These are phyloP conservation scores for Neophaeococcomyces aloes DNA, from an alignment of 2,329 filamentous ascomycete genomes.

Conservation along the genomic window DNA sequence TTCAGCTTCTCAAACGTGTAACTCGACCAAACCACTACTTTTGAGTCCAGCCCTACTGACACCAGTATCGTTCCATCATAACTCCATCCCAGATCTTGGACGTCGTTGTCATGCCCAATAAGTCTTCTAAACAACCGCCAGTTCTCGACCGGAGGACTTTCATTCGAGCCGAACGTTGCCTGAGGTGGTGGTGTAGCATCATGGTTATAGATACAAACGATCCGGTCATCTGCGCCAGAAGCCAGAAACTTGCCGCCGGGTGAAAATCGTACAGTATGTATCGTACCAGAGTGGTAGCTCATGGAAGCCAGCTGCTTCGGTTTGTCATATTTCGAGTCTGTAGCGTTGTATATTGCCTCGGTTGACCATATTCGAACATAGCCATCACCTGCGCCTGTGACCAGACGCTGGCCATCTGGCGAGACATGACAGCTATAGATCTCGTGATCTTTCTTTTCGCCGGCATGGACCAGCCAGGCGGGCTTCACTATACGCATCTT, in stretches of 20 bases:
- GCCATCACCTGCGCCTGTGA: constrained; percentile 92
- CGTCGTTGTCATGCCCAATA: constrained; percentile 96
- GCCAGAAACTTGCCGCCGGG: constrained; percentile 90
- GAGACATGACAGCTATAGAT: constrained; percentile 98
- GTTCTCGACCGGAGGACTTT: constrained; percentile 87
- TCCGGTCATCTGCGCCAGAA: constrained; percentile 95
- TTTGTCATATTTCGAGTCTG: constrained; percentile 59
- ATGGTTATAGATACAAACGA: constrained; percentile 92
- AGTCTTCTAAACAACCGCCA: constrained; percentile 92
- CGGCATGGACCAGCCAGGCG: constrained; percentile 24
- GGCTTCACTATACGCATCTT: constrained; percentile 9
- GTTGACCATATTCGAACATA: constrained; percentile 97
- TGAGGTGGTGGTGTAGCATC: constrained; percentile 70
- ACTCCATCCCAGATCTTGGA: constrained; percentile 96
- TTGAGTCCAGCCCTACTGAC: constrained; percentile 92
- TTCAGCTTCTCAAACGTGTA: constrained; percentile 98
- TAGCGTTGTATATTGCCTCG: constrained; percentile 76
- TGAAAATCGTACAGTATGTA: constrained; percentile 94
- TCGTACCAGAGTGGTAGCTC: constrained; percentile 96
- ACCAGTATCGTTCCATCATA: constrained; percentile 90
- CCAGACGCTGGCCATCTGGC: constrained; percentile 80
- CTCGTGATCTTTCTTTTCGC: constrained; percentile 96
- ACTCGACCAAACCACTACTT: constrained; percentile 96
- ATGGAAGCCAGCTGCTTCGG: constrained; percentile 94
- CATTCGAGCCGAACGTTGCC: constrained; percentile 74